Conservation (phyloP, 2,329 filamentous ascomycete species). For the Pseudogymnoascus verrucosus region DNA sequence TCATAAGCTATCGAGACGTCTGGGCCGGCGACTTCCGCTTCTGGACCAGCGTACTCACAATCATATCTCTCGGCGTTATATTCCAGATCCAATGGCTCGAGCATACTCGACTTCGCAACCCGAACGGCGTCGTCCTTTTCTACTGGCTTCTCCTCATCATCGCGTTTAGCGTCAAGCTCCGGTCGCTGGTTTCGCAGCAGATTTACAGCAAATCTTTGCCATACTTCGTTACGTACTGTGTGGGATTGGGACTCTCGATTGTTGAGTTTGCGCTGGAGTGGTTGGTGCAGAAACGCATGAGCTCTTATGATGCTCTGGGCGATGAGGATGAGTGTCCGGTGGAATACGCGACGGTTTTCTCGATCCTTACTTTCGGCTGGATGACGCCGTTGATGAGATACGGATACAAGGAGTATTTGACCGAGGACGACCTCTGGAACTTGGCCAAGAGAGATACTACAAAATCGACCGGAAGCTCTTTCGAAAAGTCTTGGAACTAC, state of each 20-base stretch:
- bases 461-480: conserved; percentile 57
- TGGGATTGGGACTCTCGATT: conserved; percentile 50
- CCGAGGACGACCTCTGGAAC: conserved; percentile 93
- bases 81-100: conserved; percentile 61
- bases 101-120: conserved; percentile 59
- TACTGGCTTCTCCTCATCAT: conserved; percentile 66
- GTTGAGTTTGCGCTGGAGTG: conserved; percentile 61
- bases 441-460: conserved; percentile 75
- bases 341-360: conserved; percentile 92
- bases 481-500: conserved; percentile 68
- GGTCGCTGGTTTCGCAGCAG: conserved; percentile 56
- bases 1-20: conserved; percentile 47
- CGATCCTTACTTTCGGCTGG: conserved; percentile 89
- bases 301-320: conserved; percentile 59
- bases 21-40: conserved; percentile 63
- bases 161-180: conserved; percentile 57
- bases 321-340: conserved; percentile 61
- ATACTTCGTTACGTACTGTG: conserved; percentile 56
- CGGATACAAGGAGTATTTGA: conserved; percentile 85
- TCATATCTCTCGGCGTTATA: conserved; percentile 54
- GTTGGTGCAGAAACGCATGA: conserved; percentile 60
- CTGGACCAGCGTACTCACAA: conserved; percentile 57
- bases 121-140: conserved; percentile 63
- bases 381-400: conserved; percentile 98
- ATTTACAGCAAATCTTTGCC: conserved; percentile 46